Evolutionary conservation across 2,329 filamentous ascomycete species (phyloP), one percentile per base, ranked within the genome.

Genomic region (Botryotinia convoluta): DNA sequence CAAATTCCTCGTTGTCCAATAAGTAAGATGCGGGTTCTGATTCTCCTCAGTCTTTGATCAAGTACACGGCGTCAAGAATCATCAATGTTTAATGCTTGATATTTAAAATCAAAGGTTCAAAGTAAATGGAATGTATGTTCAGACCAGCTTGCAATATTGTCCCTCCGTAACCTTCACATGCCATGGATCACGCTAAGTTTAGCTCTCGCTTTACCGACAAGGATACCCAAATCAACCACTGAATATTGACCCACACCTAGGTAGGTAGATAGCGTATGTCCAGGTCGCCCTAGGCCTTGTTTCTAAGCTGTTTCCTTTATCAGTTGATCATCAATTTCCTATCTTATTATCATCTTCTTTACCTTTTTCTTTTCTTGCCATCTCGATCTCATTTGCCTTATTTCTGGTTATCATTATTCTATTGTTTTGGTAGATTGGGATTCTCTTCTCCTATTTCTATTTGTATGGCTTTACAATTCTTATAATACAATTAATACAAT

Each of bases 141-240:
- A 74, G 70, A 69, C 74, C 74, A 74, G 69, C 69, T 57, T 57
- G 51, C 51, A 57, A 29, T 74, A 29, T 73, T 71, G 59, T 59
- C 70, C 69, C 72, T 70, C 69, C 51, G 39, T 29, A n/a, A 35
- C 37, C 63, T 64, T 59, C 26, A 73, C 44, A 44, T 35, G 61
- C 60, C 42, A 60, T 39, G 35, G 51, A 64, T 44, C 44, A 57
- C 74, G 72, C 74, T 73, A 75, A 74, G 51, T 12, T 39, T 75
- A 76, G 74, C 72, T 76, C 71, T 73, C 73, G 74, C 62, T 14
- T 59, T 64, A 42, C 48, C 44, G 29, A 63, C 74, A 72, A 64
- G 74, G 74, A 51, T 71, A 3, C 26, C 14, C 29, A 20, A 44
- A 3, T 18, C 9, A 26, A 62, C 35, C 20, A 45, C 12, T 32